phyloP scores from a whole-genome alignment of 768 basidiomycete genomes.

The Wakefieldia striispora region DNA sequence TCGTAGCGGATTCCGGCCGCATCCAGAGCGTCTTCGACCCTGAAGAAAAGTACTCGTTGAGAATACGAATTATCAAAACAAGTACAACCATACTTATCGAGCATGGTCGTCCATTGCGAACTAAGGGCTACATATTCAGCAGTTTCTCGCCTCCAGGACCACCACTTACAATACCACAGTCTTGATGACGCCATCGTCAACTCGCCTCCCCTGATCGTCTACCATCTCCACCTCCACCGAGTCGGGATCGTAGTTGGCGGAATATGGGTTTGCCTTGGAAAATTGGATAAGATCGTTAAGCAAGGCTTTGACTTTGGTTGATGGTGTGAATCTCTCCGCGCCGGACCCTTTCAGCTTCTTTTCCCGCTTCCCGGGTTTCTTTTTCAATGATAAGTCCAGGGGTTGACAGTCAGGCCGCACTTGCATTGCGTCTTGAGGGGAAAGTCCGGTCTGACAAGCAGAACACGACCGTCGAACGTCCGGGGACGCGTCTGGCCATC shows the following conservation, averaged over 20 bases:
- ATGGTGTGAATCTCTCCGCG: constrained; percentile 63
- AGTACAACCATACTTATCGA: constrained; percentile 64
- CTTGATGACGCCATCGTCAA: constrained; percentile 75
- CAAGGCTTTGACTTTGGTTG: constrained; percentile 87
- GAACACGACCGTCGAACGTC: constrained; percentile 67
- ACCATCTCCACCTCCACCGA: constrained; percentile 74
- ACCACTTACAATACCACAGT: constrained; percentile 90
- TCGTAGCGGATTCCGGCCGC: constrained; percentile 82
- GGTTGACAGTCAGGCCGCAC: constrained; percentile 58
- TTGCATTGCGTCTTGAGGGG: constrained; percentile 76
- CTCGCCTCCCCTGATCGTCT: constrained; percentile 66
- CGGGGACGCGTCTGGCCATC: constrained; percentile 70
- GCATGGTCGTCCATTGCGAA: constrained; percentile 94
- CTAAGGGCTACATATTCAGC: constrained; percentile 38
- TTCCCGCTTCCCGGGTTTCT: constrained; percentile 63
- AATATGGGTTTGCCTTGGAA: constrained; percentile 83
- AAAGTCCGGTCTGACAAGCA: constrained; percentile 70
- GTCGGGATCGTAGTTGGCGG: constrained; percentile 79
- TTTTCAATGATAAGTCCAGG: constrained; percentile 49
- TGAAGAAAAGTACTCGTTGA: constrained; percentile 26
- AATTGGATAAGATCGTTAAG: constrained; percentile 77
- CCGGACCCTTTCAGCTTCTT: constrained; percentile 56
- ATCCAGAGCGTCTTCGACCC: constrained; percentile 88
- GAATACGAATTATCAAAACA: constrained; percentile 1
- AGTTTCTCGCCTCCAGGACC: constrained; percentile 11